Percentiles rank a stretch among this genome's conserved stretches.
These are phyloP conservation scores for Saccharomycopsis guyanensis DNA, from an alignment of 805 yeast species.

Conservation along the genomic window DNA sequence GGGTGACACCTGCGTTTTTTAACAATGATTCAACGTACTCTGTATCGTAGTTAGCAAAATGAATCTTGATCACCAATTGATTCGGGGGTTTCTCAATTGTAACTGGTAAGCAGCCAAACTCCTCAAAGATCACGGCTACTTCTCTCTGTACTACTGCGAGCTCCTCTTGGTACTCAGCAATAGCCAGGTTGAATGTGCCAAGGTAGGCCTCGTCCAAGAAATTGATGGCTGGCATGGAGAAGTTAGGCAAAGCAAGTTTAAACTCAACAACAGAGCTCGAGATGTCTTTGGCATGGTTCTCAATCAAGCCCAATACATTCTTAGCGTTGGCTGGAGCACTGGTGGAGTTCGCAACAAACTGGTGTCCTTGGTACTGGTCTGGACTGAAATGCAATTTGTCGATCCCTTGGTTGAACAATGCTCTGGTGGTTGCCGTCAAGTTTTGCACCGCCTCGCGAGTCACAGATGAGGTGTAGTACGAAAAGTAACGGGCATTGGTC, in stretches of 20 bases:
- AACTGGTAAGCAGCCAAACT: slow-evolving; percentile 60
- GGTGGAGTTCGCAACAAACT: slow-evolving; percentile 2
- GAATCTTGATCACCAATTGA: slow-evolving; percentile 36
- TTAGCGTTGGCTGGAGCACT: slow-evolving; percentile 25
- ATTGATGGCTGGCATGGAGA: slow-evolving; percentile 28
- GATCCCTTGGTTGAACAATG: slow-evolving; percentile 25
- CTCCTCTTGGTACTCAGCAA: slow-evolving; percentile 33
- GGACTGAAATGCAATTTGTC: not conserved
- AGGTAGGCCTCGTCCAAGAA: slow-evolving; percentile 40
- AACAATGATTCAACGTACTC: slow-evolving; percentile 48
- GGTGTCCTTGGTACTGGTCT: not conserved
- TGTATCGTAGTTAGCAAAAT: slow-evolving; percentile 65
- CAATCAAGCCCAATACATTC: slow-evolving; percentile 30
- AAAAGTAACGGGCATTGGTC: slow-evolving; percentile 33
- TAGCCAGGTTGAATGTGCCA: slow-evolving; percentile 31
- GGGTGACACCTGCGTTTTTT: slow-evolving; percentile 49
- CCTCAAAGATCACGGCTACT: slow-evolving; percentile 38
- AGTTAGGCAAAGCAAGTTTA: slow-evolving; percentile 31
- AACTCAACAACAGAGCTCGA: slow-evolving; percentile 56
- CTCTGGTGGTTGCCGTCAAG: slow-evolving; percentile 43
- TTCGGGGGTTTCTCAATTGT: slow-evolving; percentile 23
- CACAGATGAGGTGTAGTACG: slow-evolving; percentile 31
- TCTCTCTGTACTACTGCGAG: slow-evolving; percentile 37
- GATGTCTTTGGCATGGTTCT: slow-evolving; percentile 28
- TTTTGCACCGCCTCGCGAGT: slow-evolving; percentile 53